These are phyloP conservation scores for Austroboletus novae-zelandiae DNA, from an alignment of 1,284 basidiomycete species.

Conservation along the genomic window DNA sequence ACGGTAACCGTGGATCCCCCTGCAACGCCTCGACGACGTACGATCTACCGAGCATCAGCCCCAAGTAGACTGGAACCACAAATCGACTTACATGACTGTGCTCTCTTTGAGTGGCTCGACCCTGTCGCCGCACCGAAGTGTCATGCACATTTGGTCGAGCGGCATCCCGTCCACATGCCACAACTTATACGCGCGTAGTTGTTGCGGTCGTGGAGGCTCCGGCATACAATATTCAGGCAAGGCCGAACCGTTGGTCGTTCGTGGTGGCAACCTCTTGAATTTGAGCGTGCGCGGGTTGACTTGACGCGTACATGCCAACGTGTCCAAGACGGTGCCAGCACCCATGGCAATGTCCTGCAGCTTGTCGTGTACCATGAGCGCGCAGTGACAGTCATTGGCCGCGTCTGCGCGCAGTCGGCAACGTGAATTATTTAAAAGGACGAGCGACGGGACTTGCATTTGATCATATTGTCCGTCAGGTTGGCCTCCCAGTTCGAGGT, in stretches of 20 bases:
- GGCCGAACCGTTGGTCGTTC: not conserved
- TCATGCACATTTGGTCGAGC: slow-evolving; percentile 47
- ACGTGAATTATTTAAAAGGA: too few species aligned
- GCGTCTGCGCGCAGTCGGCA: slow-evolving; percentile 41
- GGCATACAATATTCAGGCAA: slow-evolving; percentile 30
- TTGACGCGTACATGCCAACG: slow-evolving; percentile 31
- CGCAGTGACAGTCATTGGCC: slow-evolving; percentile 59
- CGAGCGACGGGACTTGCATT: slow-evolving; percentile 39
- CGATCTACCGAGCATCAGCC: slow-evolving; percentile 31
- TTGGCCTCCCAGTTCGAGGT: slow-evolving; percentile 55
- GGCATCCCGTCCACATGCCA: slow-evolving; percentile 48
- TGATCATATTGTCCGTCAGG: slow-evolving; percentile 43
- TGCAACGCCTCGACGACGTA: slow-evolving; percentile 46
- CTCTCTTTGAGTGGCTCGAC: slow-evolving; percentile 48
- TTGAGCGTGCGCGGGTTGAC: slow-evolving; percentile 19
- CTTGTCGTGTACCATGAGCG: slow-evolving; percentile 46
- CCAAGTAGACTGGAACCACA: not conserved
- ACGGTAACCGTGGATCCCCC: slow-evolving; percentile 40
- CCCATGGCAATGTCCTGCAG: slow-evolving; percentile 39
- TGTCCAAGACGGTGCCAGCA: slow-evolving; percentile 26
- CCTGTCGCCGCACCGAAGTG: slow-evolving; percentile 35
- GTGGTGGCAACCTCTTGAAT: not conserved
- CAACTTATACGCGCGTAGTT: slow-evolving; percentile 54
- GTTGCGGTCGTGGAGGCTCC: slow-evolving; percentile 40
- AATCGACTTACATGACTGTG: slow-evolving; percentile 52